These are phyloP conservation scores for Cladophialophora exuberans DNA, from an alignment of 2,329 filamentous ascomycete genomes.

Conservation along the genomic window DNA sequence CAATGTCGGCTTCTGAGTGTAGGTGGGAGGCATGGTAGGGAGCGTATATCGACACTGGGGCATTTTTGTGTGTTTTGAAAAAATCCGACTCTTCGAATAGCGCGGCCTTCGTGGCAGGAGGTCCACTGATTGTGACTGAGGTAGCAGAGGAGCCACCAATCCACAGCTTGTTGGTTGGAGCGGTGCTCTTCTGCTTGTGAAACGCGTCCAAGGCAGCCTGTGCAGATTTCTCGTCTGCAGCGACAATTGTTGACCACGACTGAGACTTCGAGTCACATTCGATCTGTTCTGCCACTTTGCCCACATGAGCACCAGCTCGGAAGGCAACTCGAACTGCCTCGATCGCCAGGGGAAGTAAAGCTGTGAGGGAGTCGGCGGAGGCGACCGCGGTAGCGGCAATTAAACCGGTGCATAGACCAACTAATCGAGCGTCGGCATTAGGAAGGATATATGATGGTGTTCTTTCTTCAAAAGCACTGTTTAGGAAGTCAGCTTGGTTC, in stretches of 20 bases:
- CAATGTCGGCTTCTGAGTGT: conserved; percentile 54
- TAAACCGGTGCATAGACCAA: conserved; percentile 49
- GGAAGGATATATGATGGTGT: conserved; percentile 44
- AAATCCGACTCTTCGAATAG: conserved; percentile 54
- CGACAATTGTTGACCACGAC: conserved; percentile 47
- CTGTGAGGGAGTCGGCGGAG: conserved; percentile 44
- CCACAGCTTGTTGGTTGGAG: conserved; percentile 57
- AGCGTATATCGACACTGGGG: conserved; percentile 59
- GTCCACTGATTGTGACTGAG: conserved; percentile 63
- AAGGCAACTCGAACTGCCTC: conserved; percentile 49
- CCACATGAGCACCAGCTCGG: conserved; percentile 46
- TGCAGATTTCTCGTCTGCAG: conserved; percentile 38
- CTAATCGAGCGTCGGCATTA: conserved; percentile 41
- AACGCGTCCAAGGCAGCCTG: conserved; percentile 35
- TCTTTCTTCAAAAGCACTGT: conserved; percentile 47
- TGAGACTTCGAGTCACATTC: conserved; percentile 37
- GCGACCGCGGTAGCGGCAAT: conserved; percentile 46
- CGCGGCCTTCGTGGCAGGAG: conserved; percentile 56
- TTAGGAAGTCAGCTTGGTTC: conserved; percentile 25
- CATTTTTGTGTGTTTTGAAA: conserved; percentile 54
- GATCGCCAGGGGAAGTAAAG: conserved; percentile 46
- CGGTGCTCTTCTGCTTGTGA: conserved; percentile 46
- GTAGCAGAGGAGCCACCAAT: conserved; percentile 63
- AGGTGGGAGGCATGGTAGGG: conserved; percentile 64
- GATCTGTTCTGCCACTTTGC: conserved; percentile 43